Evolutionary conservation across 169 alveolate species (phyloP), one percentile per base, ranked within the genome.

Genomic region (Cyclospora cayetanensis): DNA sequence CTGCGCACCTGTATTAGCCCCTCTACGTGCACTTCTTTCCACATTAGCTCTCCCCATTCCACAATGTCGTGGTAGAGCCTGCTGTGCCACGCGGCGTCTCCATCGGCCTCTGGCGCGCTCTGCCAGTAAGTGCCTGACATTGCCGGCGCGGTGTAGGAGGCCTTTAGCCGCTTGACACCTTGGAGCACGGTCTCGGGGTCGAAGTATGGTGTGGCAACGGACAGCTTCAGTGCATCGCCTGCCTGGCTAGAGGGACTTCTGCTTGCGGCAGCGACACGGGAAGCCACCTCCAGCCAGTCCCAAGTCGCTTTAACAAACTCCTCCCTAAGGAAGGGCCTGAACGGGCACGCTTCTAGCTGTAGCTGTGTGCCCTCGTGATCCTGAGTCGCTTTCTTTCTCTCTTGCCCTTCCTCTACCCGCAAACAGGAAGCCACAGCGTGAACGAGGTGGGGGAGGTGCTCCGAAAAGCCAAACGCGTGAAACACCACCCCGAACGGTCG

Each of bases 1-100:
- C 55, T 46, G 70, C 31, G 31, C 39, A 82, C 90, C 77, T 82
- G 90, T 27, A 82, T 50, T 1, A 82, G 77, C 4, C 90, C 90
- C 27, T 82, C 79, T 4, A 82, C 41, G 77, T 15, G 29, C 22
- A 50, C 77, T 34, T 82, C 60, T 4, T 50, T 34, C 77, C 50
- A 82, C 0, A 53, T 0, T 25, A 18, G 4, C 35, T 2, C 18
- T 9, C 50, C 77, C 90, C 90, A 82, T 43, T 15, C 4, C 77
- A 46, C 22, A 31, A 52, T 11, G 42, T 55, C 70, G 9, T 55
- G 7, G 70, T 55, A 55, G 70, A 55, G 70, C n/a, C n/a, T 55
- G 11, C n/a, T 9, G n/a, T 15, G 27, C 27, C 70, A 7, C 7
- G 9, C n/a, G 7, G 7, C 55, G 29, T 65, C 37, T 65, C 29